Base-by-base conservation (phyloP, 2,329 filamentous ascomycete genomes). In the Colletotrichum kahawae region DNA sequence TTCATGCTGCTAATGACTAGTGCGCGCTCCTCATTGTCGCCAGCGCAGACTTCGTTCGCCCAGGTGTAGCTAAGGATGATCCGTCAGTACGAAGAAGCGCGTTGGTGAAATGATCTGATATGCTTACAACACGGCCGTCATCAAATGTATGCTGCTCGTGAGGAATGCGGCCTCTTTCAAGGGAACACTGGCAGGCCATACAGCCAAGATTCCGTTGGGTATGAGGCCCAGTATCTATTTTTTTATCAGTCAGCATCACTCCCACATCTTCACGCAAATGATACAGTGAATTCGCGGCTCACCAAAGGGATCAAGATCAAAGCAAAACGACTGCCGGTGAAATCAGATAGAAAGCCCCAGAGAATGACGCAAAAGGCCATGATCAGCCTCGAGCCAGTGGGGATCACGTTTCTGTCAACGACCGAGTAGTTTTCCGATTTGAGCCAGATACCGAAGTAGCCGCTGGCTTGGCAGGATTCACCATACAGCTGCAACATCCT, bases 1-100 rank as follows among this genome's bases (percentile, higher is more conserved):
- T 75, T 83, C 82, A 80, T 84, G 54, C 65, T 83, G 67, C 78
- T 79, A 21, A 83, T 81, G 27, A 82, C 78, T 24, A 83, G 73
- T 4, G 80, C 80, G 18, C 82, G 78, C 74, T 83, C 81, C 36
- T 80, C 81, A 36, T 81, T 80, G 67, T 82, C 72, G 14, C 63
- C 72, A 2, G 69, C 57, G 27, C 69, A 75, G 29, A 75, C 64
- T 24, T 67, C 72, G 21, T 72, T 72, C 1, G 69, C 69, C 73
- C 63, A 73, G 5, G 73, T 75, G 14, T 67, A 75, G 5, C 63
- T 73, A 6, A 16, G 7, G n/a, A 7, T 21, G 1, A 1, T 10
- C 14, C 4, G 24, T 62, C 18, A 67, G 33, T 29, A 21, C n/a
- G 29, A 21, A n/a, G 14, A 7, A 6, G 4, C 4, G 12, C 21